Evolutionary conservation across 2,329 filamentous ascomycete genomes (phyloP), one percentile per base, ranked within the genome.

Genomic region (Hymenotorrendiella dingleyae): DNA sequence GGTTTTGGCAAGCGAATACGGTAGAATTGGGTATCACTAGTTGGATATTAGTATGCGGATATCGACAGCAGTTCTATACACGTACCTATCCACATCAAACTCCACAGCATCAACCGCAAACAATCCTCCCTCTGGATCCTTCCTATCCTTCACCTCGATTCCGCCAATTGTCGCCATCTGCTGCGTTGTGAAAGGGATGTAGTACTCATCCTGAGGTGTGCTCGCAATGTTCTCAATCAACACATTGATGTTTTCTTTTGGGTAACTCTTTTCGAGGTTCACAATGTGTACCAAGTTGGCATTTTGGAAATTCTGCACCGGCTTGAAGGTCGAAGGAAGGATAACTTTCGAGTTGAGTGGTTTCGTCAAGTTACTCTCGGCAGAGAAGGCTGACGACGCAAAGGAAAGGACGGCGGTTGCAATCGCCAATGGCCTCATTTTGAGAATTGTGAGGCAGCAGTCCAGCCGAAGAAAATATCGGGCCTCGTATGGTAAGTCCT

Each of bases 241-340:
- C n/a, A 95, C 83, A 67, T 97, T 96, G 73, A 96, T 80, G 11
- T 82, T 84, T 67, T 97, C 91, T 62, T 89, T 83, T 42, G 82
- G 81, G 60, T 93, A 97, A 54, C 81, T 86, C 73, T 96, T 97
- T 67, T 97, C 91, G 45, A 96, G 68, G 54, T 94, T 95, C 61
- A 94, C 83, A 52, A 85, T 82, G 58, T 93, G 86, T 39, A 97
- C 84, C 22, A 97, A 68, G 64, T 98, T 97, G 66, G 76, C 76
- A 67, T 98, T 96, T 70, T 90, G 88, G 72, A 95, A 98, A 54
- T 90, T 86, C 63, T 88, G 86, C 11, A 90, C 84, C 41, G 91
- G 89, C 65, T 78, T 84, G 71, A 96, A 95, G 48, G 74, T 73
- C 54, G 76, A 65, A 32, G 80, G 78, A 48, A 80, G 70, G 42